These are phyloP conservation scores for Kandelia obovata DNA, from an alignment of 345 rosid species.

Conservation along the genomic window DNA sequence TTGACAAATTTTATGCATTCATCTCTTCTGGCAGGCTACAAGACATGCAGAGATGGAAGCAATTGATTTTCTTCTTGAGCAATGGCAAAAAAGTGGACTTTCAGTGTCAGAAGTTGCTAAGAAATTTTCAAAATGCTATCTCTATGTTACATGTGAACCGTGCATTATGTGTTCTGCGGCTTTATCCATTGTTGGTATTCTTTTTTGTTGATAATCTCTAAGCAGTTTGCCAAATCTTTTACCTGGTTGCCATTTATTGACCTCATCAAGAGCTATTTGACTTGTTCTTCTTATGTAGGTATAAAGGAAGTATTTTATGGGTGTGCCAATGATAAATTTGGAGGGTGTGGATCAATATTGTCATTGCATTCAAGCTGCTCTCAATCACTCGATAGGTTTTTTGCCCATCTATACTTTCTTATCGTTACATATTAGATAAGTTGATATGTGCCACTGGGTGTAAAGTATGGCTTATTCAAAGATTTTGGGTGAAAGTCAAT, in stretches of 20 bases:
- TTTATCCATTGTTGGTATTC: conserved; percentile 63
- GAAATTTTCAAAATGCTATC: conserved; percentile 52
- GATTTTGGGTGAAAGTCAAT: neutral
- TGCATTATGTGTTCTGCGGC: conserved; percentile 96
- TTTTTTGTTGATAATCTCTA: neutral
- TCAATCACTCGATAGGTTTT: conserved; percentile 25
- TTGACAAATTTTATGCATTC: neutral
- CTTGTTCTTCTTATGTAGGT: conserved; percentile 27
- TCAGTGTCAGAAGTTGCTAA: conserved; percentile 54
- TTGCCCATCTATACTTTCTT: no score
- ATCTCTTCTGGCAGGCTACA: conserved; percentile 46
- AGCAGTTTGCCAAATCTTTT: neutral
- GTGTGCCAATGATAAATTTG: conserved; percentile 78
- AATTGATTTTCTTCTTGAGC: conserved; percentile 58
- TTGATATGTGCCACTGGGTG: neutral
- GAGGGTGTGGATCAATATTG: conserved; percentile 82
- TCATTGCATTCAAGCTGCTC: conserved; percentile 49
- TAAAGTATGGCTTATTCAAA: neutral
- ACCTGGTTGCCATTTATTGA: neutral
- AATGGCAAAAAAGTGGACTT: conserved; percentile 59
- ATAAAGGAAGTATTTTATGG: conserved; percentile 71
- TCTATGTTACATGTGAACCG: conserved; percentile 89
- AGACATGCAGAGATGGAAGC: conserved; percentile 99
- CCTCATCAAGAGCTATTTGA: conserved; percentile 2
- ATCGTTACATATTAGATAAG: no score